phyloP scores from a whole-genome alignment of 345 rosid species.

The Turnera subulata region DNA sequence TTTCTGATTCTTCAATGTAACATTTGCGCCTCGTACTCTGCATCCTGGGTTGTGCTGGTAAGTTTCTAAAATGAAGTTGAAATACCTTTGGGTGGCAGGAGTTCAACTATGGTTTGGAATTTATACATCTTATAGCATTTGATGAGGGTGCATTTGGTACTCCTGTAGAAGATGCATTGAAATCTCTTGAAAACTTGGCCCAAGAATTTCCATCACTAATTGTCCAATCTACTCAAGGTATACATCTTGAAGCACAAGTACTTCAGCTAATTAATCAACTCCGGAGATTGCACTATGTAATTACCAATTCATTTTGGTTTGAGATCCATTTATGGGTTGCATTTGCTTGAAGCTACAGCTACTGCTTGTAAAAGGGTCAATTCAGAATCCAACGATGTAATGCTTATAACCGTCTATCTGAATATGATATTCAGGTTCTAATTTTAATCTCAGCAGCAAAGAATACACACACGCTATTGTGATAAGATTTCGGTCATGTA shows the following conservation, averaged over 20 bases:
- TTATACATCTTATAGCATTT: constrained; percentile 63
- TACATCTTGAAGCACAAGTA: constrained; percentile 8
- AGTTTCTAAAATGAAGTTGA: constrained; percentile 13
- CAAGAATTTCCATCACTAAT: constrained; percentile 57
- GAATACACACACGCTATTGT: constrained; percentile 66
- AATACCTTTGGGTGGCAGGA: constrained; percentile 44
- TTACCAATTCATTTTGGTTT: too few species aligned
- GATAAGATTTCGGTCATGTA: constrained; percentile 71
- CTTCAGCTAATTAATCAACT: too few species aligned
- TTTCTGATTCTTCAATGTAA: neutral
- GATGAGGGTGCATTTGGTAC: constrained; percentile 43
- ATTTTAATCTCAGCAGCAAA: constrained; percentile 55
- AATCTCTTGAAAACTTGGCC: constrained; percentile 43
- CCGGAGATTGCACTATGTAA: too few species aligned
- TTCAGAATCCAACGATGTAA: neutral
- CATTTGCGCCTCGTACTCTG: neutral
- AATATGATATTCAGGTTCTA: constrained; percentile 50
- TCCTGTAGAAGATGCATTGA: constrained; percentile 59
- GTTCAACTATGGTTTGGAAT: constrained; percentile 77
- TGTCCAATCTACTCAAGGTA: constrained; percentile 82
- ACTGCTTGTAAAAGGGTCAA: neutral
- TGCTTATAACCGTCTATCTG: neutral
- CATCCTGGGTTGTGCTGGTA: neutral
- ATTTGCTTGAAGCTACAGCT: neutral
- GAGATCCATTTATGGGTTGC: neutral